phyloP scores from a whole-genome alignment of 2,329 filamentous ascomycete species.

The Colletotrichum zoysiae region DNA sequence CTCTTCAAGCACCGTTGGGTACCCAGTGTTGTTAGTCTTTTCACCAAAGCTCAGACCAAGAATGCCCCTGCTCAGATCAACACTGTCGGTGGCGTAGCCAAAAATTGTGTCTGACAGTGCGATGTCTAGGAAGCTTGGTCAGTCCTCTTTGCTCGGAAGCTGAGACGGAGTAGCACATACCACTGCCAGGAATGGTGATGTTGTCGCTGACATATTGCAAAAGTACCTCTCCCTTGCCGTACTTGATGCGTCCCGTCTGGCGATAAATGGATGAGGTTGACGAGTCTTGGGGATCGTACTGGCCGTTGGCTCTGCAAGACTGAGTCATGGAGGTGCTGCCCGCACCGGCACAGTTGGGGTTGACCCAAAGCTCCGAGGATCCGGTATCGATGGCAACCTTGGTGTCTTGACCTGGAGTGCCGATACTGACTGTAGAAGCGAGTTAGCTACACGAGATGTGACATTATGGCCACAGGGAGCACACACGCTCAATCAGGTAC shows the following conservation, averaged over 20 bases:
- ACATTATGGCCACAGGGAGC: not conserved
- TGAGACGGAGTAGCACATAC: conserved; percentile 34
- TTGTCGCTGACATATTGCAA: conserved; percentile 49
- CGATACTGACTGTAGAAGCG: conserved; percentile 43
- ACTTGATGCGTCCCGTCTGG: conserved; percentile 44
- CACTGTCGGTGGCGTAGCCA: conserved; percentile 47
- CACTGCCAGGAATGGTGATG: conserved; percentile 47
- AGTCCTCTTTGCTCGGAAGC: not conserved
- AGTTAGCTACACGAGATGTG: not conserved
- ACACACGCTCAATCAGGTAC: conserved; percentile 42
- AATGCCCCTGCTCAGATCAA: conserved; percentile 49
- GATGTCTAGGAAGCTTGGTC: conserved; percentile 39
- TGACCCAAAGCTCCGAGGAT: conserved; percentile 68
- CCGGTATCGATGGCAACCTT: conserved; percentile 65
- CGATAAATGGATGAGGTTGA: conserved; percentile 42
- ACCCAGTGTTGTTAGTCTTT: conserved; percentile 45
- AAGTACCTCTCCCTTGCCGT: conserved; percentile 48
- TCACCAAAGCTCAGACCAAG: conserved; percentile 51
- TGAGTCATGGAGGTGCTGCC: conserved; percentile 49
- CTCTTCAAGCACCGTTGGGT: conserved; percentile 49
- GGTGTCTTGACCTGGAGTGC: conserved; percentile 57
- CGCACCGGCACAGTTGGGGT: conserved; percentile 60
- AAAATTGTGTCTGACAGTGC: conserved; percentile 47
- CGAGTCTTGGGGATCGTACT: conserved; percentile 52
- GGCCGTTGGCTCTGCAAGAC: conserved; percentile 57